A percentile compares a stretch with the other conserved stretches of the same genome.
phyloP scores from a whole-genome alignment of 345 rosid species.

The Iberis pinnata region DNA sequence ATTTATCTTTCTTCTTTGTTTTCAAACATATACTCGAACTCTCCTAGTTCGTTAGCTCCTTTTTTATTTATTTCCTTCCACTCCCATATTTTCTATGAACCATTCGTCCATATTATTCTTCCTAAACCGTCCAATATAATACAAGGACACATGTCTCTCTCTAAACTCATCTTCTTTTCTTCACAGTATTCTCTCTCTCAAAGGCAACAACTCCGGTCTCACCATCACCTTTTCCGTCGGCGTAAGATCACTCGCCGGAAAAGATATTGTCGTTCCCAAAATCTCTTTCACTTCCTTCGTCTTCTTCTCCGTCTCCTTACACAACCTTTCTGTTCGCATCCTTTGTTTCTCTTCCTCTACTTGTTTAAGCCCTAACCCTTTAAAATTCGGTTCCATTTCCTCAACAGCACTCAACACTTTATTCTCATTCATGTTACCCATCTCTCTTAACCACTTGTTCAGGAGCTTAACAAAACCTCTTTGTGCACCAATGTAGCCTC shows the following conservation, averaged over 20 bases:
- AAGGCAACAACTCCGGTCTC: conserved; percentile 8
- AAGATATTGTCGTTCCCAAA: neutral
- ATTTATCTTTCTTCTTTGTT: too few relatives aligned
- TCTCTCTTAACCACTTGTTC: conserved; percentile 34
- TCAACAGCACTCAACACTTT: conserved; percentile 29
- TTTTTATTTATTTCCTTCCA: too few relatives aligned
- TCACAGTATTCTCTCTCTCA: conserved; percentile 20
- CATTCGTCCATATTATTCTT: too few relatives aligned
- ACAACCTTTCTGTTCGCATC: conserved; percentile 18
- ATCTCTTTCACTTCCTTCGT: conserved; percentile 13
- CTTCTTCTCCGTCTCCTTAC: conserved; percentile 18
- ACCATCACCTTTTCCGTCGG: neutral
- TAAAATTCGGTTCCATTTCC: conserved; percentile 25
- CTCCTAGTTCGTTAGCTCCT: too few relatives aligned
- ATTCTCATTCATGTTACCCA: conserved; percentile 21
- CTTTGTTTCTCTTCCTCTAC: conserved; percentile 30
- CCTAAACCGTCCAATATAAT: too few relatives aligned
- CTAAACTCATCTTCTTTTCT: too few relatives aligned
- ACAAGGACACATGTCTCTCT: too few relatives aligned
- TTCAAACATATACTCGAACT: too few relatives aligned
- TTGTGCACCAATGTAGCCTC: conserved; percentile 27
- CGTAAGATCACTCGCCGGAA: neutral
- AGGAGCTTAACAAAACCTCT: conserved; percentile 27
- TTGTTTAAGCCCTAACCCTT: conserved; percentile 29
- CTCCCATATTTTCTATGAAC: too few relatives aligned